Evolutionary conservation across 768 basidiomycete genomes (phyloP).

Genomic region (Collybia sp.): DNA sequence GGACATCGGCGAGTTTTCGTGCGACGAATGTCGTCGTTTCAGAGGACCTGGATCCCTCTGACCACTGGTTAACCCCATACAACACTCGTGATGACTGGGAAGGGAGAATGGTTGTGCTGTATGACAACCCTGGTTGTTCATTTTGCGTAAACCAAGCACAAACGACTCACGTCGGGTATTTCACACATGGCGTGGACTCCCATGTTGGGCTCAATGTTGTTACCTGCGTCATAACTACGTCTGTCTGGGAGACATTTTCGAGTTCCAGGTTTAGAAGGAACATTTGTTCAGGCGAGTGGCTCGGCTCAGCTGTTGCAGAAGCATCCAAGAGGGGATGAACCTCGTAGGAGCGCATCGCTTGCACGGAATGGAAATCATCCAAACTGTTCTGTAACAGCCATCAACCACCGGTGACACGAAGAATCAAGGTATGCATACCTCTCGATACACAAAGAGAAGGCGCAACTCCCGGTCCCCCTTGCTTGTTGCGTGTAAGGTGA

Average conservation of each 20-base stretch:
- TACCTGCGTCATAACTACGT: conserved; percentile 51
- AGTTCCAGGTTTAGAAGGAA: conserved; percentile 55
- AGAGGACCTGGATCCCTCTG: conserved; percentile 26
- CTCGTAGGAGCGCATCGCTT: conserved; percentile 50
- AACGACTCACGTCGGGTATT: conserved; percentile 37
- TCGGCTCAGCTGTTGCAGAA: conserved; percentile 46
- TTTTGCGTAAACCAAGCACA: conserved; percentile 4
- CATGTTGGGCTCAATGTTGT: conserved; percentile 67
- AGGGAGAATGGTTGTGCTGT: conserved; percentile 39
- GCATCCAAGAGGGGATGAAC: conserved; percentile 57
- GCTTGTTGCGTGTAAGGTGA: conserved; percentile 49
- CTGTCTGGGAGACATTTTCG: conserved; percentile 41
- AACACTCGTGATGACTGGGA: conserved; percentile 42
- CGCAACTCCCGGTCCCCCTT: conserved; percentile 47
- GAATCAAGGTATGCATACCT: conserved; percentile 21
- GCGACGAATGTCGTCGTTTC: conserved; percentile 48
- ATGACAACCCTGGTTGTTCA: conserved; percentile 2
- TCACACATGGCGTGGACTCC: conserved; percentile 41
- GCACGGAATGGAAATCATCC: conserved; percentile 52
- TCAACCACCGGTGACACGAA: background rate
- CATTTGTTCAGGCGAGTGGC: conserved; percentile 38
- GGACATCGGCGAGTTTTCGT: conserved; percentile 42
- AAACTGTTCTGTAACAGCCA: conserved; percentile 35
- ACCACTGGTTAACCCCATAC: conserved; percentile 37
- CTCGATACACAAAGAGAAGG: conserved; percentile 64